A percentile compares a stretch with the other conserved stretches of the same genome.
These are phyloP conservation scores for Sisymbrium irio DNA, from an alignment of 345 rosid genomes.

Conservation along the genomic window DNA sequence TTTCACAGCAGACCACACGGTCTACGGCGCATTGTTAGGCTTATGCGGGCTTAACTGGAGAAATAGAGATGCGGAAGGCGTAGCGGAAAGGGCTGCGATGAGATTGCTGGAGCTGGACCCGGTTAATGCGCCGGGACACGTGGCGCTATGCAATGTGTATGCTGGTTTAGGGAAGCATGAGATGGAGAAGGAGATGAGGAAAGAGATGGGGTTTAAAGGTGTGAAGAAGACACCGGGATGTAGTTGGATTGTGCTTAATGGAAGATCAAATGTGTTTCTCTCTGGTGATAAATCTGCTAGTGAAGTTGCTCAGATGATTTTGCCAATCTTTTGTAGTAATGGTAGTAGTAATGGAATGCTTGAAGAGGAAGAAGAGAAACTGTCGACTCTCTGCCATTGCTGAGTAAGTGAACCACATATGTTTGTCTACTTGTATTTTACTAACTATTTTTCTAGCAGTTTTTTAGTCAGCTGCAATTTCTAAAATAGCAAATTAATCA, in stretches of 20 bases:
- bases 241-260: slow-evolving; percentile 66
- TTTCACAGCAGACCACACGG: slow-evolving; percentile 48
- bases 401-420: not conserved
- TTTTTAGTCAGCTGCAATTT: not conserved
- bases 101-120: slow-evolving; percentile 62
- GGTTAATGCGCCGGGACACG: slow-evolving; percentile 64
- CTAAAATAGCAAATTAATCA: not conserved
- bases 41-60: slow-evolving; percentile 46
- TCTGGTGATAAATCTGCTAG: slow-evolving; percentile 55
- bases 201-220: slow-evolving; percentile 67
- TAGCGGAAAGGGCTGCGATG: slow-evolving; percentile 51
- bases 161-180: slow-evolving; percentile 47
- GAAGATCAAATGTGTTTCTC: slow-evolving; percentile 48
- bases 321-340: slow-evolving; percentile 34
- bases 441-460: not conserved
- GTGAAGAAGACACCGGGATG: slow-evolving; percentile 82
- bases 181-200: slow-evolving; percentile 61
- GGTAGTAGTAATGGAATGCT: not conserved
- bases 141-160: slow-evolving; percentile 61
- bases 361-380: slow-evolving; percentile 19
- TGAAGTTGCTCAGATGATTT: slow-evolving; percentile 36
- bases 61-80: slow-evolving; percentile 22
- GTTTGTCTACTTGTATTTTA: not conserved
- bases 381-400: not conserved
- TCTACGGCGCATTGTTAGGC: slow-evolving; percentile 73